Conservation (phyloP, 352 stramenopile species). For the Phytophthora sojae region DNA sequence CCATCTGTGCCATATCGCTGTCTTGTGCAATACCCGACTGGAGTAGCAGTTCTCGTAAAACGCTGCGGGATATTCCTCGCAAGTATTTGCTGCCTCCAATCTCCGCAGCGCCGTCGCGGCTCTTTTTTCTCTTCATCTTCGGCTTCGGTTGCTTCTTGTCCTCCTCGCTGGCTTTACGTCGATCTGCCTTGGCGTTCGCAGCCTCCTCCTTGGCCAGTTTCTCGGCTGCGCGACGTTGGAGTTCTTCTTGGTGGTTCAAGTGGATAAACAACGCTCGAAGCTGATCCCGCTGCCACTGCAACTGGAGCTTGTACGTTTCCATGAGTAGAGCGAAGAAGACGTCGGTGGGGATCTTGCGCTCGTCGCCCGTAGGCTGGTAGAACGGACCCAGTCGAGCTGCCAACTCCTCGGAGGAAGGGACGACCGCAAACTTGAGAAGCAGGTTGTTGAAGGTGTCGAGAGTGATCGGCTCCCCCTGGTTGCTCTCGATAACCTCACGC, state of each 20-base stretch:
- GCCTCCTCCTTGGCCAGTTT: slow-evolving; percentile 12
- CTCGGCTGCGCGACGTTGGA: slow-evolving; percentile 22
- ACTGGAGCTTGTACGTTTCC: slow-evolving; percentile 55
- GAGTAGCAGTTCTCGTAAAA: slow-evolving; percentile 50
- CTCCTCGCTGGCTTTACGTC: background rate
- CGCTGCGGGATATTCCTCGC: slow-evolving; percentile 43
- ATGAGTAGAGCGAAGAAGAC: slow-evolving; percentile 58
- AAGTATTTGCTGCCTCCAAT: slow-evolving; percentile 45
- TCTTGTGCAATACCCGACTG: slow-evolving; percentile 47
- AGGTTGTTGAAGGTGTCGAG: slow-evolving; percentile 67
- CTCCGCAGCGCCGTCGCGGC: slow-evolving; percentile 6
- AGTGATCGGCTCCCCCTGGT: slow-evolving; percentile 46
- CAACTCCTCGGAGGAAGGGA: slow-evolving; percentile 43
- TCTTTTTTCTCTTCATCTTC: slow-evolving; percentile 44
- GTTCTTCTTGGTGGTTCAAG: slow-evolving; percentile 40
- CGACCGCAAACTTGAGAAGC: slow-evolving; percentile 46
- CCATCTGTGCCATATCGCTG: slow-evolving; percentile 32
- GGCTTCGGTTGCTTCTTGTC: slow-evolving; percentile 19
- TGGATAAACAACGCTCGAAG: slow-evolving; percentile 53
- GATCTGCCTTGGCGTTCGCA: background rate
- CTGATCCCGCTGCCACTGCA: slow-evolving; percentile 55
- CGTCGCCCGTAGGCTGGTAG: slow-evolving; percentile 63
- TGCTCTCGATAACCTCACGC: slow-evolving; percentile 33
- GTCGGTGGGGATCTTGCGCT: slow-evolving; percentile 58
- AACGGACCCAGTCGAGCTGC: slow-evolving; percentile 46